Evolutionary conservation across 2,329 filamentous ascomycete genomes (phyloP), one percentile per base, ranked within the genome.

Genomic region (Aureobasidium musti): DNA sequence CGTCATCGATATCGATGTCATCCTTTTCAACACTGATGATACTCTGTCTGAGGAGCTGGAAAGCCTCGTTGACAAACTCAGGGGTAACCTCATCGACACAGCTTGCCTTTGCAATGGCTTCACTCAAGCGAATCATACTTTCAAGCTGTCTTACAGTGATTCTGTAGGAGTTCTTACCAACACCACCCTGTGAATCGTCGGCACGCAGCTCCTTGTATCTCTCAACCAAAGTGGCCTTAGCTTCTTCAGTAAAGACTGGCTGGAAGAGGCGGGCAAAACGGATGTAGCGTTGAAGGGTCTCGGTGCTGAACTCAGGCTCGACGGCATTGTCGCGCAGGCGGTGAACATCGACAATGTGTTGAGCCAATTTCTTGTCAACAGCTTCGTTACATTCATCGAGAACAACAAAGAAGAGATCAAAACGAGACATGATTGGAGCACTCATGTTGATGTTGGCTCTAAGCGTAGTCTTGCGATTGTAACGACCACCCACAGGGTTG

Each of bases 1-100:
- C 89, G 3, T 93, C 92, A 63, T 97, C 92, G 68, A 99, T 89
- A 74, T 98, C 94, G 19, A 99, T 88, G 73, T 99, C 95, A 73
- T 99, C 95, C 74, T 98, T 95, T 79, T 99, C 95, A 30, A 99
- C 95, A 1, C 91, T 95, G 73, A 99, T 97, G 76, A 99, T 99
- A 77, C 91, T 95, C 79, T 97, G 93, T 49, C 92, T 85, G 14
- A 99, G 86, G 11, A 99, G 85, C 72, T 95, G 92, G 78, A 90
- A 98, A 0, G 94, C 95, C 79, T 99, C 95, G 47, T 90, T 85
- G 19, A 99, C 95, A 79, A 98, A 96, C 0, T 86, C 86, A 1
- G 90, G 84, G 0, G 88, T 88, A 68, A 99, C 90, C 70, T 97
- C 92, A 73, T 94, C 91, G 17, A 97, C 92, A 75, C 95, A 99